Conservation (phyloP, 2,329 filamentous ascomycete genomes). For the Ceratocystis harringtonii region DNA sequence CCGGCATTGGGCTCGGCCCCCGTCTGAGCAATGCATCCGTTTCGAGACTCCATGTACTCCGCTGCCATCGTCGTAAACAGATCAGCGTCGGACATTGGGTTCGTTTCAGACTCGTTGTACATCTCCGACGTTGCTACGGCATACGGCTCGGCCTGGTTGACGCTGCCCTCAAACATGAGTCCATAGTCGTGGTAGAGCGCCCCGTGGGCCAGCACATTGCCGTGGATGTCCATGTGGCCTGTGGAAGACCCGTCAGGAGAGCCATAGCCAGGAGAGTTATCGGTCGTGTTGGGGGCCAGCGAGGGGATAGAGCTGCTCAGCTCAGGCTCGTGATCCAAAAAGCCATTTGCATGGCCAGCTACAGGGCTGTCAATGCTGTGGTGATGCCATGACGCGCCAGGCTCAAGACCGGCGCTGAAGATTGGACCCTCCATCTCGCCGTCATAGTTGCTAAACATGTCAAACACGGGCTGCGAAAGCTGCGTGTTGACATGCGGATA, state of each 20-base stretch:
- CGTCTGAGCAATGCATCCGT: slow-evolving; percentile 5
- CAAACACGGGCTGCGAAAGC: background rate
- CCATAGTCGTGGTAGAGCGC: slow-evolving; percentile 7
- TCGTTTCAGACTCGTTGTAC: slow-evolving; percentile 3
- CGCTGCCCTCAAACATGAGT: slow-evolving; percentile 9
- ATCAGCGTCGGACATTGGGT: slow-evolving; percentile 2
- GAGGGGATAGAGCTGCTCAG: slow-evolving; percentile 14
- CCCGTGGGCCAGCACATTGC: slow-evolving; percentile 2
- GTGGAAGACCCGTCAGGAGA: slow-evolving; percentile 8
- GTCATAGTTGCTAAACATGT: background rate
- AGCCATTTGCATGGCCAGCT: slow-evolving; percentile 2
- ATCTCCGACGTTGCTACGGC: background rate
- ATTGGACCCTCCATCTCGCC: slow-evolving; percentile 2
- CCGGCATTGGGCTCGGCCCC: slow-evolving; percentile 19
- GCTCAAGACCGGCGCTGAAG: slow-evolving; percentile 3
- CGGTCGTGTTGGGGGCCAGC: slow-evolving; percentile 9
- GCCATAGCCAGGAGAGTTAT: slow-evolving; percentile 12
- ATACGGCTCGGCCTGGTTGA: slow-evolving; percentile 7
- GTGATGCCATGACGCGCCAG: slow-evolving; percentile 1
- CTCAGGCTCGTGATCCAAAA: slow-evolving; percentile 9
- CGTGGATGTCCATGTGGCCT: background rate
- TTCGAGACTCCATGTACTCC: slow-evolving; percentile 4
- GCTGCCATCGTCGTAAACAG: slow-evolving; percentile 6
- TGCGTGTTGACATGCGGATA: slow-evolving; percentile 24
- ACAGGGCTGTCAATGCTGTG: slow-evolving; percentile 11